Evolutionary conservation across 805 yeast species (phyloP), one percentile per base, ranked within the genome.

Genomic region (Crinitomyces ghanaensis): DNA sequence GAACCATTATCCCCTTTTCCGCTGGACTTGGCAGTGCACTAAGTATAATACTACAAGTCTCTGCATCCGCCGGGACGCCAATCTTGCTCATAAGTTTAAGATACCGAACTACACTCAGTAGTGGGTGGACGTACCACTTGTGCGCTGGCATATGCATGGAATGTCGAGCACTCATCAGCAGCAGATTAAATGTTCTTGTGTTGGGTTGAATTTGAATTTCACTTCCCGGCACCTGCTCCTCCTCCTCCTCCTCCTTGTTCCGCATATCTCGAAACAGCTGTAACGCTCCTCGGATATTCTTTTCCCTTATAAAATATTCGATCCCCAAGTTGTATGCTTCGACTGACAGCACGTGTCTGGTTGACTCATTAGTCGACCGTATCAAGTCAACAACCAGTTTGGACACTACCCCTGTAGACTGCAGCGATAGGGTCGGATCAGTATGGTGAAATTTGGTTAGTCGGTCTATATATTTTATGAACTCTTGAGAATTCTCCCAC

Each of bases 1-100:
- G 22, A 13, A 39, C 19, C 15, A 20, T 33, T 19, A 18, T 32
- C 35, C 31, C 28, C 35, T 6, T 24, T n/a, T 4, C 26, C 29
- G 21, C 23, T 20, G 18, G 36, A 33, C 7, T 26, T 19, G 39
- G 34, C 19, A 34, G 13, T 6, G 30, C 19, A 18, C 29, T 17
- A 18, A 46, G 30, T 4, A 45, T 28, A 11, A 40, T 41, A 23
- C 40, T 43, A 49, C 51, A 46, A 4, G 49, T 45, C 21, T 37
- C 42, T 15, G 29, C 13, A 25, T 42, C 35, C 4, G 44, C 45
- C 4, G 36, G 29, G 12, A 46, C 22, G 11, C 31, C 28, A 13
- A 18, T 20, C 6, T 26, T 18, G 11, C 19, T 14, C 51, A 46
- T 46, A 7, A 24, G 19, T 13, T 24, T 26, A 20, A 45, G 33